phyloP scores from a whole-genome alignment of 306 rosid genomes.

The Pyrus bretschneideri region DNA sequence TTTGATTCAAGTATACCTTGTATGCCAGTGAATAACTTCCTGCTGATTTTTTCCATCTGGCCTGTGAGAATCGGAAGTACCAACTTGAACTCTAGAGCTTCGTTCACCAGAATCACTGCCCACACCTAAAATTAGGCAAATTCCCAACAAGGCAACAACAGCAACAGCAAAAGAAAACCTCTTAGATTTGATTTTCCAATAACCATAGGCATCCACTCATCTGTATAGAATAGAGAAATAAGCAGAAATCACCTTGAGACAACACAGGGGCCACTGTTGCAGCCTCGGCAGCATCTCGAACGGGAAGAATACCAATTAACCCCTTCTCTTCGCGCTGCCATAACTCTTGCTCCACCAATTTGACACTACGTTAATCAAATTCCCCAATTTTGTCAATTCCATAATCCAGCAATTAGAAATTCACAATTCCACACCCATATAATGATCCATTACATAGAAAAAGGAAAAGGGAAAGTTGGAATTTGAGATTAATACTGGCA shows the following conservation, averaged over 20 bases:
- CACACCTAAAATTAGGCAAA: constrained; percentile 20
- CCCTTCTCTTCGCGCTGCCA: constrained; percentile 99
- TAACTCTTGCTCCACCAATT: constrained; percentile 95
- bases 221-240: not conserved
- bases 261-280: constrained; percentile 39
- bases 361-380: constrained; percentile 50
- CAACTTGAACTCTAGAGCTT: constrained; percentile 57
- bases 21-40: constrained; percentile 90
- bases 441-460: not conserved
- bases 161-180: not conserved
- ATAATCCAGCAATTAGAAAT: not conserved
- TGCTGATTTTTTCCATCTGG: constrained; percentile 60
- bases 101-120: constrained; percentile 65
- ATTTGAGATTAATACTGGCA: not conserved
- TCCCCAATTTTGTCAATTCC: not conserved
- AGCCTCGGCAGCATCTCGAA: constrained; percentile 76
- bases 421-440: constrained; percentile 3
- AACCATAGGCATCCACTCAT: not conserved
- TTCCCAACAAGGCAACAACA: not conserved
- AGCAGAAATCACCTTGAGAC: constrained; percentile 54
- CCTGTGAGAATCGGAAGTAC: constrained; percentile 60
- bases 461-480: not conserved
- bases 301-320: constrained; percentile 86
- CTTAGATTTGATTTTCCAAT: not conserved
- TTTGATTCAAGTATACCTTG: constrained; percentile 37